phyloP scores from a whole-genome alignment of 495 filamentous ascomycete genomes.

The Saxophila tyrrhenica region DNA sequence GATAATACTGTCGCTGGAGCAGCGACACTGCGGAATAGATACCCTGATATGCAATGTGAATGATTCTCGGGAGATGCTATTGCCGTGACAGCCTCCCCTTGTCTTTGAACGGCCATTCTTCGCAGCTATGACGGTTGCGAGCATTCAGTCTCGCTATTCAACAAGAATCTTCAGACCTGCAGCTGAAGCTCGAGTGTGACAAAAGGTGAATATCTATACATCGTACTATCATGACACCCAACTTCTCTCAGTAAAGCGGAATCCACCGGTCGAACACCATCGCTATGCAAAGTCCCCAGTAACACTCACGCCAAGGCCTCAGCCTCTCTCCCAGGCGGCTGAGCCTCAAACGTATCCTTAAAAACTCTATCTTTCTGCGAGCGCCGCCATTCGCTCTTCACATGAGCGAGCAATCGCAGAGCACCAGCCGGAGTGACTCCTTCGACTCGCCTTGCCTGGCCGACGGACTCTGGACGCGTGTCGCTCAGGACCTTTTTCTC shows the following conservation, averaged over 20 bases:
- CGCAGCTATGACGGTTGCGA: too few relatives aligned
- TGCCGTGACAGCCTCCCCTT: too few relatives aligned
- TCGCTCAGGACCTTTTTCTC: conserved; percentile 59
- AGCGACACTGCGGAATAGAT: neutral
- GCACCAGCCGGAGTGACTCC: conserved; percentile 59
- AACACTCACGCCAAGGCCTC: conserved; percentile 7
- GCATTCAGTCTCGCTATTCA: too few relatives aligned
- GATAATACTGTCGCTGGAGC: neutral
- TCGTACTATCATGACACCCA: too few relatives aligned
- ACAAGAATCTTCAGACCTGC: too few relatives aligned
- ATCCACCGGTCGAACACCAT: neutral
- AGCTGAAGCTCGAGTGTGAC: too few relatives aligned
- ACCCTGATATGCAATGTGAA: neutral
- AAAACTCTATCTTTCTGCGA: conserved; percentile 14
- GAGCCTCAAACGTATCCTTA: conserved; percentile 18
- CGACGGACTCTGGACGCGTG: conserved; percentile 68
- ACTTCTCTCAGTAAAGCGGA: too few relatives aligned
- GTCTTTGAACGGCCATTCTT: too few relatives aligned
- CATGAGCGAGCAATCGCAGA: conserved; percentile 44
- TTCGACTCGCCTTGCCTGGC: conserved; percentile 80
- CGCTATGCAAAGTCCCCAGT: conserved; percentile 3
- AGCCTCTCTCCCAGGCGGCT: conserved; percentile 8
- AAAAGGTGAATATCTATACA: too few relatives aligned
- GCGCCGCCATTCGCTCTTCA: conserved; percentile 27
- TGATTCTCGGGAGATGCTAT: neutral